Evolutionary conservation across 352 stramenopile genomes (phyloP).

Genomic region (Globisporangium cylindrosporum): DNA sequence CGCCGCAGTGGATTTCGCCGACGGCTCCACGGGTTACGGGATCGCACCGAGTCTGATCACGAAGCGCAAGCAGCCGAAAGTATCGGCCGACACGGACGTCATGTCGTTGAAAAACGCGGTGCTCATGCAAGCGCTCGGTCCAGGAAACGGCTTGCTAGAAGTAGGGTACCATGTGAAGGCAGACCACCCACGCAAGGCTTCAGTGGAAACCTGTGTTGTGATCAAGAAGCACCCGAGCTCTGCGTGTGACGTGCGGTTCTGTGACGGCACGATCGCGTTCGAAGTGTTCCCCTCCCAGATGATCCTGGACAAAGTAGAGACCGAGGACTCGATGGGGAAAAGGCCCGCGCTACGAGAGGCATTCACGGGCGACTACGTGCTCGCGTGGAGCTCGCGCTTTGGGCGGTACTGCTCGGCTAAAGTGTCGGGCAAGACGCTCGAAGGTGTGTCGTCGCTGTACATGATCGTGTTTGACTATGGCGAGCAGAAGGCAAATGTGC

Average conservation of each 20-base stretch:
- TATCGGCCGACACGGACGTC: slow-evolving; percentile 52
- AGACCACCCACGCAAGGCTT: slow-evolving; percentile 54
- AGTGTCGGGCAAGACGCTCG: slow-evolving; percentile 27
- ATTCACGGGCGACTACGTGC: slow-evolving; percentile 47
- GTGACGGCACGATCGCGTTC: slow-evolving; percentile 74
- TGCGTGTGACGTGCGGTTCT: slow-evolving; percentile 69
- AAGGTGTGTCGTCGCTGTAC: slow-evolving; percentile 35
- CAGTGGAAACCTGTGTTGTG: slow-evolving; percentile 65
- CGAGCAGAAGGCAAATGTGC: slow-evolving; percentile 49
- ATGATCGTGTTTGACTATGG: slow-evolving; percentile 73
- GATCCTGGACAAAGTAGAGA: slow-evolving; percentile 45
- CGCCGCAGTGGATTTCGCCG: slow-evolving; percentile 69
- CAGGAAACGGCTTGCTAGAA: slow-evolving; percentile 35
- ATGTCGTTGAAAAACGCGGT: slow-evolving; percentile 74
- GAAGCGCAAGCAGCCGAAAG: slow-evolving; percentile 41
- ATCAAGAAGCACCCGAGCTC: slow-evolving; percentile 60
- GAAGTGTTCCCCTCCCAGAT: slow-evolving; percentile 80
- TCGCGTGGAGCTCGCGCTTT: slow-evolving; percentile 76
- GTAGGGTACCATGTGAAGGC: slow-evolving; percentile 75
- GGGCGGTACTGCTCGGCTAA: slow-evolving; percentile 63
- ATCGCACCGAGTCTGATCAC: slow-evolving; percentile 52
- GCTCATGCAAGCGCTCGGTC: slow-evolving; percentile 49
- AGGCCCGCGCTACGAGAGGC: slow-evolving; percentile 18
- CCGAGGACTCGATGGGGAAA: slow-evolving; percentile 17
- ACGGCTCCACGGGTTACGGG: slow-evolving; percentile 73